Base-by-base conservation (phyloP, 441 rosid species). In the Raphanus hybrid region DNA sequence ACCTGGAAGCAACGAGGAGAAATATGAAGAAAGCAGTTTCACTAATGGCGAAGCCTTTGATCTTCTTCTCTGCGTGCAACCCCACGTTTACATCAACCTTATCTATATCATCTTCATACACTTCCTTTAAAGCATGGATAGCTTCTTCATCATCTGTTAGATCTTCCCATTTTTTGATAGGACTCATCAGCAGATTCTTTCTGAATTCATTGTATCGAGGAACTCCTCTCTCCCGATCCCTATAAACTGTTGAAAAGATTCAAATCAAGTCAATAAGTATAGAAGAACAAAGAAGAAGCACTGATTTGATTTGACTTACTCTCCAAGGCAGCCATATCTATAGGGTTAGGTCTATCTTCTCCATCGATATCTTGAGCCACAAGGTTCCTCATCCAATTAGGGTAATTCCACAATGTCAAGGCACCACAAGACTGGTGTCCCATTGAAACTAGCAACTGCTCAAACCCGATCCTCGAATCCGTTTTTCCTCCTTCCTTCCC, bases 291-390 rank as follows among this genome's bases (percentile, higher is more conserved):
- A 35, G 7, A 35, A 35, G 9, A 35, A 35, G 39, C 2, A 35
- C 1, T 35, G 39, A 35, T 6, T 34, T 35, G 39, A 35, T 9
- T 43, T 66, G 45, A 78, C 61, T 84, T 86, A 88, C 92, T 84
- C 80, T 89, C 90, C 64, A 89, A 71, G 29, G 91, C 90, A 57
- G 91, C 92, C 89, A 91, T 80, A 60, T 91, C 96, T 29, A 89
- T 78, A 0, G 29, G 83, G 37, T 87, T 82, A 29, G 84, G 82
- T 71, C 91, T 81, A 43, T 91, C 97, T 64, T 87, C 86, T 14
- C 97, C 89, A 48, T 86, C 75, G 4, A 82, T 73, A 32, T 91
- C 92, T 66, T 87, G 90, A 37, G 89, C 83, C 67, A 85, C 77
- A 81, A 89, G 91, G 35, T 82, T 86, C 65, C 91, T 85, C 89